Conservation (phyloP, 441 rosid genomes). For the Mallotus japonicus region DNA sequence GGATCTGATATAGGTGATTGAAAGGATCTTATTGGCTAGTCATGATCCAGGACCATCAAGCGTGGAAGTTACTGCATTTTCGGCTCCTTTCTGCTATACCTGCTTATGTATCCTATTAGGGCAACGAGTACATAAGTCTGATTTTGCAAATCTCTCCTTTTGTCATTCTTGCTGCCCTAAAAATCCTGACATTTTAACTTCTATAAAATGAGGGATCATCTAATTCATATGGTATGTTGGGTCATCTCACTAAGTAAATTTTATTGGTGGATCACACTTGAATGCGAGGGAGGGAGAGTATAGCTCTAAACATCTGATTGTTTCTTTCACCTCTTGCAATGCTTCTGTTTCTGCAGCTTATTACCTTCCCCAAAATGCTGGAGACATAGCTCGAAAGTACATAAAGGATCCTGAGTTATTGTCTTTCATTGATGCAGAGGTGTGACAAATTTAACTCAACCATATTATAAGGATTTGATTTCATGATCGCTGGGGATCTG, state of each 20-base stretch:
- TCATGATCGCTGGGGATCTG: neutral
- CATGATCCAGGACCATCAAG: neutral
- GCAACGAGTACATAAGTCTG: neutral
- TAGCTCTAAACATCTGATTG: neutral
- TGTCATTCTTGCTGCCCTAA: neutral
- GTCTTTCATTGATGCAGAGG: slow-evolving; percentile 97
- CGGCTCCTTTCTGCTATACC: neutral
- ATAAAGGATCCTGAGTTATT: slow-evolving; percentile 77
- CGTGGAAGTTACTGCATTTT: neutral
- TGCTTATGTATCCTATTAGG: neutral
- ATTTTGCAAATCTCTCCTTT: neutral
- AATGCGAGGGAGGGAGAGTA: neutral
- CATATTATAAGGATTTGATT: slow-evolving; percentile 10
- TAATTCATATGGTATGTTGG: neutral
- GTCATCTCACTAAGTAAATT: neutral
- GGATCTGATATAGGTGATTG: neutral
- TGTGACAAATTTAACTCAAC: slow-evolving; percentile 28
- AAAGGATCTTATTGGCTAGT: neutral
- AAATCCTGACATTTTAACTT: neutral
- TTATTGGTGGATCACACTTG: slow-evolving; percentile 1
- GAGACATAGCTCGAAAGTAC: slow-evolving; percentile 84
- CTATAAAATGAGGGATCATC: neutral
- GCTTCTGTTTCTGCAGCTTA: slow-evolving; percentile 52
- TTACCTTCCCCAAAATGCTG: slow-evolving; percentile 87
- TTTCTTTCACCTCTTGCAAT: slow-evolving; percentile 1